Percentiles rank a stretch among this genome's conserved stretches.
These are phyloP conservation scores for Rhodofomes roseus DNA, from an alignment of 1,284 basidiomycete genomes.

Conservation along the genomic window DNA sequence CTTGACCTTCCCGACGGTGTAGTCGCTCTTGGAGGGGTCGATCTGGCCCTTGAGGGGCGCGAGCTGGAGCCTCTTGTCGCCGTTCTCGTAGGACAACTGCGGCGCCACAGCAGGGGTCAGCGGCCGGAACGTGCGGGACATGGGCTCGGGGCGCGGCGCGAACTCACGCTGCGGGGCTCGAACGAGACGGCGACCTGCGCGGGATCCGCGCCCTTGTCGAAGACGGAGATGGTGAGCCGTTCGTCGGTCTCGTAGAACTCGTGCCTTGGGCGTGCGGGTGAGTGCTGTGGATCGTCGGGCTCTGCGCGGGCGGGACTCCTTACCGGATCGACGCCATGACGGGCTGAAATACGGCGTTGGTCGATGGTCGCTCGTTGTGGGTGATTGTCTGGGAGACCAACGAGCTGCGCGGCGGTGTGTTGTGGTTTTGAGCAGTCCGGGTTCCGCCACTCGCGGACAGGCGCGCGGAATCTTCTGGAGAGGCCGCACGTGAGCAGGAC, in stretches of 20 bases:
- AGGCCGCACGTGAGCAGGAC: slow-evolving; percentile 14
- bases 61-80: slow-evolving; percentile 59
- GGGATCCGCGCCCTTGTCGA: slow-evolving; percentile 75
- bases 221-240: slow-evolving; percentile 69
- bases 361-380: not conserved
- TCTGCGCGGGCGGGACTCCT: not conserved
- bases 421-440: not conserved
- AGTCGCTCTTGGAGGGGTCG: slow-evolving; percentile 57
- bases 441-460: not conserved
- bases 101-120: slow-evolving; percentile 10
- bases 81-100: slow-evolving; percentile 60
- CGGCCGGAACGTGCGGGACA: not conserved
- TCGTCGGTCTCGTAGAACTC: slow-evolving; percentile 89
- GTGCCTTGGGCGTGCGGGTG: slow-evolving; percentile 46
- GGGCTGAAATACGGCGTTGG: not conserved
- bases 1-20: slow-evolving; percentile 79
- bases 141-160: not conserved
- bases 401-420: not conserved
- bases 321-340: slow-evolving; percentile 6
- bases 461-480: slow-evolving; percentile 21
- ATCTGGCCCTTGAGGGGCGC: slow-evolving; percentile 83
- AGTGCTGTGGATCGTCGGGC: not conserved
- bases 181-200: slow-evolving; percentile 60
- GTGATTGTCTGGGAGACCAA: not conserved
- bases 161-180: slow-evolving; percentile 56